phyloP scores from a whole-genome alignment of 73 alveolate species.

The Tetrahymena elliotti region DNA sequence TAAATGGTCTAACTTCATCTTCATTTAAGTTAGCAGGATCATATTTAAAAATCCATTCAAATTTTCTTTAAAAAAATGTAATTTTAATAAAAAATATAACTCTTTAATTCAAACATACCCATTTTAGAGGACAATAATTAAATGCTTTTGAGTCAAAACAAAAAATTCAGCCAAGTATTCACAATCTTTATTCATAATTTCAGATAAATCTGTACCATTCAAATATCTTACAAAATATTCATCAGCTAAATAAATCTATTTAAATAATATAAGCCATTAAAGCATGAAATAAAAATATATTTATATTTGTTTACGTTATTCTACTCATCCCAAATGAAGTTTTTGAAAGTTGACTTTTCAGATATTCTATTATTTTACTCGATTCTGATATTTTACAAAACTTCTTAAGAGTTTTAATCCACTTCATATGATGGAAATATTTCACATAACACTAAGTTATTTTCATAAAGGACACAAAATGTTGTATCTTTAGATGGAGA shows the following conservation, averaged over 20 bases:
- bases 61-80: neutral
- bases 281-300: neutral
- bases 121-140: slow-evolving; percentile 7
- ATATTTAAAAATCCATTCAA: slow-evolving; percentile 36
- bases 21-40: slow-evolving; percentile 10
- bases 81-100: neutral
- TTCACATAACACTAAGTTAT: neutral
- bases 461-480: slow-evolving; percentile 8
- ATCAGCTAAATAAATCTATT: slow-evolving; percentile 11
- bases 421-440: slow-evolving; percentile 25
- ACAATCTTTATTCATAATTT: slow-evolving; percentile 20
- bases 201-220: slow-evolving; percentile 26
- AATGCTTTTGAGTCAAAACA: slow-evolving; percentile 16
- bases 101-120: neutral
- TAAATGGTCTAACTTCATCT: slow-evolving; percentile 20
- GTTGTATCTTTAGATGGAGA: slow-evolving; percentile 5
- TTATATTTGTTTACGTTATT: neutral
- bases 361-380: neutral
- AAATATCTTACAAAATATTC: slow-evolving; percentile 18
- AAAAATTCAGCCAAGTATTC: neutral
- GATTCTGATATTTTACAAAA: neutral
- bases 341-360: neutral
- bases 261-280: neutral
- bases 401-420: neutral
- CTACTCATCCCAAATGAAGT: neutral